Percentiles rank a stretch among this genome's conserved stretches.
Conservation (phyloP, 805 yeast species). For the Metschnikowia lachancei region DNA sequence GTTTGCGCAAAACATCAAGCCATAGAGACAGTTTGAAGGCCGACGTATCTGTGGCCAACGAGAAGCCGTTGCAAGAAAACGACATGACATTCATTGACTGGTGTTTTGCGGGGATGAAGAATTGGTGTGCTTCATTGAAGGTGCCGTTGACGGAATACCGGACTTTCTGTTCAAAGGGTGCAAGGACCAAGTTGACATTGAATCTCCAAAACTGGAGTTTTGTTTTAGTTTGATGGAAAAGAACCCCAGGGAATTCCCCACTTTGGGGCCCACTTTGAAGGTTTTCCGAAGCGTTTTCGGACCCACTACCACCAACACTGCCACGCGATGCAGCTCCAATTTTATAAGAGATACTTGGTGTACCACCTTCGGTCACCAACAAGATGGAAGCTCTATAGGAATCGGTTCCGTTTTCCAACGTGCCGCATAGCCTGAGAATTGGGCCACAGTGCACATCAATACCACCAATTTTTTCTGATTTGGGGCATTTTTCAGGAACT, state of each 20-base stretch:
- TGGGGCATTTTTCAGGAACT: slow-evolving; percentile 33
- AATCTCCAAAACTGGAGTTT: slow-evolving; percentile 67
- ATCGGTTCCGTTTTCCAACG: slow-evolving; percentile 46
- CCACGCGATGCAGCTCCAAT: slow-evolving; percentile 37
- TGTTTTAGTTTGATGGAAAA: slow-evolving; percentile 42
- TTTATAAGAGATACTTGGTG: slow-evolving; percentile 34
- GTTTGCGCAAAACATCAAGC: slow-evolving; percentile 77
- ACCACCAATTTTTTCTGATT: slow-evolving; percentile 26
- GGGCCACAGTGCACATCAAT: slow-evolving; percentile 74
- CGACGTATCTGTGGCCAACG: slow-evolving; percentile 64
- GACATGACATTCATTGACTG: slow-evolving; percentile 81
- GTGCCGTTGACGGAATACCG: slow-evolving; percentile 56
- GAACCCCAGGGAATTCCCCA: slow-evolving; percentile 49
- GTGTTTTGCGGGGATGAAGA: slow-evolving; percentile 60
- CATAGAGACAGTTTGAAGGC: slow-evolving; percentile 75
- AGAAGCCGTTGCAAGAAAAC: slow-evolving; percentile 89
- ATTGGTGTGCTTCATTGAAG: slow-evolving; percentile 32
- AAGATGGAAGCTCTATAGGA: slow-evolving; percentile 69
- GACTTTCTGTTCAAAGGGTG: slow-evolving; percentile 54
- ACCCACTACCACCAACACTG: too few relatives aligned
- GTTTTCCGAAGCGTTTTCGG: too few relatives aligned
- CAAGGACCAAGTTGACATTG: slow-evolving; percentile 49
- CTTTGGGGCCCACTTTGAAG: too few relatives aligned
- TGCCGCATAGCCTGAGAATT: slow-evolving; percentile 61
- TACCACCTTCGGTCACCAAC: slow-evolving; percentile 53